Percentiles rank a stretch among this genome's conserved stretches.
Evolutionary conservation across 2,329 filamentous ascomycete genomes (phyloP).

Genomic region (Cercospora sojina): DNA sequence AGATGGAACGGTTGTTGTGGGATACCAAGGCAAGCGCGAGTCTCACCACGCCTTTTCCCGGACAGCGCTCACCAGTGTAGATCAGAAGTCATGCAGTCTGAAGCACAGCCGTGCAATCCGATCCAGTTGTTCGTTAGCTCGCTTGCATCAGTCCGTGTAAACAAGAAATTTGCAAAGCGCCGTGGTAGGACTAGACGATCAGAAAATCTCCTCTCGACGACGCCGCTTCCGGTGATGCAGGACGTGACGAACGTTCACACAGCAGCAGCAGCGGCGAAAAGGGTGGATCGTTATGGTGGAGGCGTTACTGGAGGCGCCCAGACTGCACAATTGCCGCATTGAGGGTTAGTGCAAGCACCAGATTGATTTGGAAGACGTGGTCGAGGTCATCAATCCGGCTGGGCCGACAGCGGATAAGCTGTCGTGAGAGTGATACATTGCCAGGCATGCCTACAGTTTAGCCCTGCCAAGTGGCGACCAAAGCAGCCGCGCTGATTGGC

Average conservation of each 20-base stretch:
- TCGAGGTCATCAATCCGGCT: conserved; percentile 12
- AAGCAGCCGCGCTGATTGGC: conserved; percentile 4
- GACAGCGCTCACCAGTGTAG: conserved; percentile 8
- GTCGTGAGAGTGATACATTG: conserved; percentile 8
- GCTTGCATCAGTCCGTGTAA: conserved; percentile 6
- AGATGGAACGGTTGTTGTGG: background rate
- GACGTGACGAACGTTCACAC: conserved; percentile 1
- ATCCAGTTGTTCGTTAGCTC: conserved; percentile 5
- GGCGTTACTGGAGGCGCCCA: conserved; percentile 9
- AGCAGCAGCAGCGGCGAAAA: background rate
- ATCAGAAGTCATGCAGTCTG: conserved; percentile 11
- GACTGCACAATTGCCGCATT: conserved; percentile 11
- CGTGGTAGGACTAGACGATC: conserved; percentile 7
- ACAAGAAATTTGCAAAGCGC: conserved; percentile 7
- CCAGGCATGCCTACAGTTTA: conserved; percentile 5
- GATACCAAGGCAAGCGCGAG: conserved; percentile 2
- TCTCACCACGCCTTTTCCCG: conserved; percentile 8
- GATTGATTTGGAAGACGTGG: conserved; percentile 10
- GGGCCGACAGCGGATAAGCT: conserved; percentile 16
- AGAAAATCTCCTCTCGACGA: background rate
- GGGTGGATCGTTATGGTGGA: conserved; percentile 7
- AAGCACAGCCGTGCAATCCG: conserved; percentile 6
- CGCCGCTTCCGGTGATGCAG: conserved; percentile 6
- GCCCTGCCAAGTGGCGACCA: conserved; percentile 11
- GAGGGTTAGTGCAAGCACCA: conserved; percentile 8